Base-by-base conservation (phyloP, 768 basidiomycete species). In the Mrakia hoshinonis region DNA sequence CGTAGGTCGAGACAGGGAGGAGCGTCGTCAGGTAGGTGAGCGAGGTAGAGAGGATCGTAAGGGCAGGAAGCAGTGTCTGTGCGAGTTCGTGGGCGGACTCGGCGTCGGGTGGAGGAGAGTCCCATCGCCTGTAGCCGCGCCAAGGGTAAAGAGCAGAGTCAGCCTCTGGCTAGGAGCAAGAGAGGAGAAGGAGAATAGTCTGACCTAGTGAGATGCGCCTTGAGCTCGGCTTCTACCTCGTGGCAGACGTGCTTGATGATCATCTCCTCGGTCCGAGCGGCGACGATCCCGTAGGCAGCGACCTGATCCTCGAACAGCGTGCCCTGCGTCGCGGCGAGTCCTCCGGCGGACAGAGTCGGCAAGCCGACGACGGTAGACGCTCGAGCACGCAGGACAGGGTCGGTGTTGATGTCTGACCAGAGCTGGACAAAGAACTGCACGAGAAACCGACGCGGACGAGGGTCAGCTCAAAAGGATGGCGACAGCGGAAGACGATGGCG, bases 401-500 rank as follows among this genome's bases (percentile, higher is more conserved):
- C 58, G 13, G 55, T 48, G 52, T 68, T 26, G 55, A 76, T 73
- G 34, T 76, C 74, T 11, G 73, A 54, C 88, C 89, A 92, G 39
- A 99, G 80, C 78, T 96, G 91, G 20, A 99, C 81, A 82, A 95
- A 97, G 80, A 92, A 93, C 93, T 96, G 76, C 34, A 24, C 15
- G 12, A 9, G 26, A 31, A 26, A 22, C 11, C 18, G 43, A 36
- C 2, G 36, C 38, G 58, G 67, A 43, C 67, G 15, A 60, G 13
- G 31, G 54, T 29, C 68, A 36, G 22, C 46, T 39, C 15, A n/a
- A n/a, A n/a, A n/a, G 38, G 12, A 22, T 24, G n/a, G 22, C 15
- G 38, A 5, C 29, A 38, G 15, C 2, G 18, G 12, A 26, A 9
- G 62, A 12, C 38, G n/a, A 34, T 29, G 12, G 3, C 15, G 13